A percentile compares a stretch with the other conserved stretches of the same genome.
Evolutionary conservation across 805 yeast genomes (phyloP).

Genomic region (Metschnikowia colocasiae): DNA sequence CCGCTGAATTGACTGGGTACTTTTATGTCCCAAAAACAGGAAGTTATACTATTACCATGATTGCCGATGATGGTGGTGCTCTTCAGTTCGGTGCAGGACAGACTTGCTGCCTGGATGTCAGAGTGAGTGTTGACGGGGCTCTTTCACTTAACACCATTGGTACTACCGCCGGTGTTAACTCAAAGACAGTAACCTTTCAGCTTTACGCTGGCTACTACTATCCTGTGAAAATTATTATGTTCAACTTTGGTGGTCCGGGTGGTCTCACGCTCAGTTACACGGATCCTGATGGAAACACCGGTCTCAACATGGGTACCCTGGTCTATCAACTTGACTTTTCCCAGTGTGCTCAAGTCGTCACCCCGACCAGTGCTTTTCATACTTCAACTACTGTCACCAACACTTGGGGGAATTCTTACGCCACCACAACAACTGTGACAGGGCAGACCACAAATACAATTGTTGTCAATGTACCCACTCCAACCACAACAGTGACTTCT

Average conservation of each 20-base stretch:
- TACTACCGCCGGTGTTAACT: background rate
- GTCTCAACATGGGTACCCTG: conserved; percentile 6
- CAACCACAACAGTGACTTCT: conserved; percentile 2
- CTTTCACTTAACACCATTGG: conserved; percentile 1
- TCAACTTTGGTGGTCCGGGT: conserved; percentile 10
- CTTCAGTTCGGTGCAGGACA: conserved; percentile 12
- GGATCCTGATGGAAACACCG: conserved; percentile 6
- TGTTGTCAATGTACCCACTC: conserved; percentile 12
- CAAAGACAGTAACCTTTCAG: background rate
- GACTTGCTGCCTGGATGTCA: conserved; percentile 11
- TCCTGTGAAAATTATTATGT: conserved; percentile 11
- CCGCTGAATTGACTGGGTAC: conserved; percentile 14
- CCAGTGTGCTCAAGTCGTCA: conserved; percentile 2
- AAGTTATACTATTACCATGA: conserved; percentile 8
- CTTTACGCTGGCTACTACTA: conserved; percentile 10
- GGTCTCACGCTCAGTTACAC: conserved; percentile 4
- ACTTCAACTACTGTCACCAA: conserved; percentile 9
- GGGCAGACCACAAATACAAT: conserved; percentile 20
- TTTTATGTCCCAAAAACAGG: conserved; percentile 9
- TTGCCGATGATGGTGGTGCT: conserved; percentile 14
- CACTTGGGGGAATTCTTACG: conserved; percentile 14
- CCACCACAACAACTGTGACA: conserved; percentile 12
- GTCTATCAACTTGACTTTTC: conserved; percentile 6
- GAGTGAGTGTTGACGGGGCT: background rate
- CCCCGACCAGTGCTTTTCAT: conserved; percentile 3